Evolutionary conservation across 768 basidiomycete genomes (phyloP).

Genomic region (Inosperma sp.): DNA sequence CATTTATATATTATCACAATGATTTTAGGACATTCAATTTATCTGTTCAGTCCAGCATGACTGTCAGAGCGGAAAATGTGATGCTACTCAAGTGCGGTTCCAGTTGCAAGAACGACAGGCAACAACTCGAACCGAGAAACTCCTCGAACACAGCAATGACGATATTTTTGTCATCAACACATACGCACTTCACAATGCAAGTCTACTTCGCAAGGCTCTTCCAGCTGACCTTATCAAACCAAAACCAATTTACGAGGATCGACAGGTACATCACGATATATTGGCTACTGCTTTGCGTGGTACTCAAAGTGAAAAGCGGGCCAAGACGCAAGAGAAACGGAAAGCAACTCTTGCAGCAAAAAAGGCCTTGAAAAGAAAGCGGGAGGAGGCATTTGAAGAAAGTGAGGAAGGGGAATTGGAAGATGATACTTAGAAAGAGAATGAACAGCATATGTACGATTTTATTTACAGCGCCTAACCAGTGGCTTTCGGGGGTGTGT

Average conservation of each 20-base stretch:
- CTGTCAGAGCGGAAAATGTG: constrained; percentile 10
- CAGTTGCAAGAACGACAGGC: constrained; percentile 11
- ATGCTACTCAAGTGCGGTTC: neutral
- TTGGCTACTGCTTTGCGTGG: constrained; percentile 6
- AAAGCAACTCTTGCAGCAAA: constrained; percentile 10
- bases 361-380: constrained; percentile 4
- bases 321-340: constrained; percentile 11
- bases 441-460: no score
- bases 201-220: neutral
- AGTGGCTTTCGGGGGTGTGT: no score
- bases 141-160: constrained; percentile 20
- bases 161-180: constrained; percentile 24
- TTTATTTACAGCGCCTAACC: no score
- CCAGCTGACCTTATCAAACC: neutral
- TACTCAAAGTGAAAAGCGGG: constrained; percentile 11
- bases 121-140: constrained; percentile 5
- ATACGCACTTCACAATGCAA: constrained; percentile 26
- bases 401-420: no score
- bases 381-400: no score
- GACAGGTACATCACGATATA: constrained; percentile 1
- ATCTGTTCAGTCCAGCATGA: constrained; percentile 5
- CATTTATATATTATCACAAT: neutral
- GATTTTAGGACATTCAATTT: constrained; percentile 6
- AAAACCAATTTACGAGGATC: neutral
- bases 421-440: no score